phyloP scores from a whole-genome alignment of 169 alveolate genomes.

The Plasmodium gonderi region DNA sequence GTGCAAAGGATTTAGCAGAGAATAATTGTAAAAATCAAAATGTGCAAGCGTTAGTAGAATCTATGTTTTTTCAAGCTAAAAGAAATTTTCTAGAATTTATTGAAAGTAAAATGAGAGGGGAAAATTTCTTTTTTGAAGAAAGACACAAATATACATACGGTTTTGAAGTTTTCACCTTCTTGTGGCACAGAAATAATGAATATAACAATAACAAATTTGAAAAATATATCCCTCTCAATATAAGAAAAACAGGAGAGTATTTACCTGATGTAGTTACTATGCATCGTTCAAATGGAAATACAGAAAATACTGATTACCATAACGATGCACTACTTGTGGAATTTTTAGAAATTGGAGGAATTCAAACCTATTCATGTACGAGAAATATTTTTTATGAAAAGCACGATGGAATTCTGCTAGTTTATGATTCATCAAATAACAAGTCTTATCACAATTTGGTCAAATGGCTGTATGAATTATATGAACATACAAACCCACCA shows the following conservation, averaged over 20 bases:
- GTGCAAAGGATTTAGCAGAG: slow-evolving; percentile 36
- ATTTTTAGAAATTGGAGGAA: slow-evolving; percentile 71
- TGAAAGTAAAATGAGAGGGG: slow-evolving; percentile 38
- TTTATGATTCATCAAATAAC: slow-evolving; percentile 65
- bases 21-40: slow-evolving; percentile 29
- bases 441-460: slow-evolving; percentile 63
- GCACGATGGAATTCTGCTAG: slow-evolving; percentile 58
- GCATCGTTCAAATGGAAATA: not conserved
- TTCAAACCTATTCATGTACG: slow-evolving; percentile 47
- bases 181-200: slow-evolving; percentile 44
- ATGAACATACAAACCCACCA: slow-evolving; percentile 42
- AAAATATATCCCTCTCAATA: slow-evolving; percentile 49
- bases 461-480: slow-evolving; percentile 63
- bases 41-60: slow-evolving; percentile 32
- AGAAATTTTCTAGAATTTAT: slow-evolving; percentile 46
- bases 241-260: not conserved
- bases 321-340: slow-evolving; percentile 21
- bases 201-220: slow-evolving; percentile 51
- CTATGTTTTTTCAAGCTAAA: slow-evolving; percentile 69
- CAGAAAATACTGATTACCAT: no score
- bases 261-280: not conserved
- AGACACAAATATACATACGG: slow-evolving; percentile 72
- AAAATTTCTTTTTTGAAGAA: slow-evolving; percentile 27
- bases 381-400: slow-evolving; percentile 70
- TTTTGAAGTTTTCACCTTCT: slow-evolving; percentile 36